Percentiles rank a stretch among this genome's conserved stretches.
phyloP scores from a whole-genome alignment of 2,329 filamentous ascomycete genomes.

The Raffaelea arxii region DNA sequence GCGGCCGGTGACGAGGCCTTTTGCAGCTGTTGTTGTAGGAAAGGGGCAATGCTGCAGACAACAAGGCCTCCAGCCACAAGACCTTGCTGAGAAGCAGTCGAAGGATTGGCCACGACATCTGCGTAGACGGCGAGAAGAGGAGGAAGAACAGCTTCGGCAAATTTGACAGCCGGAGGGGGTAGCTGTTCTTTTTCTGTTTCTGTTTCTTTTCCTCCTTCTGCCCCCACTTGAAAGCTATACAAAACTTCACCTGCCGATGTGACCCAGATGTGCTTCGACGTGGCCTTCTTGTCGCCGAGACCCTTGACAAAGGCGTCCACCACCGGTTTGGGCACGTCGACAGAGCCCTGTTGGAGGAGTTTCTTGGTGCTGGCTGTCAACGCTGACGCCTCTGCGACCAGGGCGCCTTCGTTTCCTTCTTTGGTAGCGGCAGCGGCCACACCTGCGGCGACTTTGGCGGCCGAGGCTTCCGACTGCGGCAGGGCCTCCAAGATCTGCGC shows the following conservation, averaged over 20 bases:
- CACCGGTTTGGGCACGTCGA: slow-evolving; percentile 56
- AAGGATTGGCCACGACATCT: slow-evolving; percentile 69
- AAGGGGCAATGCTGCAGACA: slow-evolving; percentile 53
- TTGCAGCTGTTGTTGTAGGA: slow-evolving; percentile 40
- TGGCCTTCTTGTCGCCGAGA: slow-evolving; percentile 71
- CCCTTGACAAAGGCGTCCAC: slow-evolving; percentile 71
- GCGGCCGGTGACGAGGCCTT: slow-evolving; percentile 42
- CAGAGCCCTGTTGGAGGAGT: slow-evolving; percentile 48
- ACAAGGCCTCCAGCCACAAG: slow-evolving; percentile 74
- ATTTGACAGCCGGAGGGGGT: slow-evolving; percentile 35
- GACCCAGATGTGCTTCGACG: slow-evolving; percentile 71
- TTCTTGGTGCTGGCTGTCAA: slow-evolving; percentile 56
- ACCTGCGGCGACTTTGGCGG: slow-evolving; percentile 55
- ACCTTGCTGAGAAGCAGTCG: slow-evolving; percentile 71
- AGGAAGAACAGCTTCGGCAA: slow-evolving; percentile 42
- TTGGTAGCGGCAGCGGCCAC: slow-evolving; percentile 64
- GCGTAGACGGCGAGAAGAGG: slow-evolving; percentile 61
- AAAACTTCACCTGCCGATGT: slow-evolving; percentile 64
- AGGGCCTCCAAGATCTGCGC: slow-evolving; percentile 68
- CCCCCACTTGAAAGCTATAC: slow-evolving; percentile 40
- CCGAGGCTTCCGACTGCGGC: slow-evolving; percentile 49
- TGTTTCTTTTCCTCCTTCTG: too few species aligned
- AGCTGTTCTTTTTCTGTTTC: too few species aligned
- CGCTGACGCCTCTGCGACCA: slow-evolving; percentile 64
- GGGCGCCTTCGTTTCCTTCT: slow-evolving; percentile 79